Evolutionary conservation across 208 protist genomes (phyloP).

Genomic region (Herpetomonas muscarum): DNA sequence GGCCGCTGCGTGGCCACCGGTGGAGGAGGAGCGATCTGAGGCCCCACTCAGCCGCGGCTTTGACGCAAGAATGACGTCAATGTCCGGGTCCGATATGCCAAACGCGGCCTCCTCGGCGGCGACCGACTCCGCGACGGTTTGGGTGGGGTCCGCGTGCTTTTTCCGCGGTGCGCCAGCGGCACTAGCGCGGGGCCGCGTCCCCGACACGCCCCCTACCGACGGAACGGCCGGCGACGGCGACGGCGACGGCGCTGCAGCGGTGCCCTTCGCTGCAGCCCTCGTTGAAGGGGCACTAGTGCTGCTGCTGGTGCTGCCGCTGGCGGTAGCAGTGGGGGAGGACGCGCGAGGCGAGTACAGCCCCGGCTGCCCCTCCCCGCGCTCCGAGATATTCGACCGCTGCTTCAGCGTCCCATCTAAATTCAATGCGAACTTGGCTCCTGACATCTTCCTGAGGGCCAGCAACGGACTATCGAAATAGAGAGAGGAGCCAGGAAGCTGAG

Average conservation of each 20-base stretch:
- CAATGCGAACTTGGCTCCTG: conserved; percentile 15
- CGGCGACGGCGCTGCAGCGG: neutral
- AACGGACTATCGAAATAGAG: too few species aligned
- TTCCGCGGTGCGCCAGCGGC: neutral
- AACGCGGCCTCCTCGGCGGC: conserved; percentile 17
- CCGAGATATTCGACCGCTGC: conserved; percentile 39
- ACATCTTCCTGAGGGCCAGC: too few species aligned
- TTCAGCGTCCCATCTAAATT: conserved; percentile 48
- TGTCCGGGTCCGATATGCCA: conserved; percentile 30
- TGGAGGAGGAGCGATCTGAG: conserved; percentile 14
- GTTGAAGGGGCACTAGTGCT: neutral
- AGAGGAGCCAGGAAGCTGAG: too few species aligned
- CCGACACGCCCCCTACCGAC: neutral
- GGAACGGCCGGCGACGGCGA: conserved; percentile 10
- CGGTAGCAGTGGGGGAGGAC: neutral
- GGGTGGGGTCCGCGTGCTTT: conserved; percentile 1
- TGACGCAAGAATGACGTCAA: conserved; percentile 22
- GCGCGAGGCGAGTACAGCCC: conserved; percentile 39
- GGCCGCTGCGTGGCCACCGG: too few species aligned
- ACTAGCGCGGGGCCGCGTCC: neutral
- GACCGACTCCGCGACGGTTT: conserved; percentile 6
- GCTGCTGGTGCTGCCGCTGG: neutral
- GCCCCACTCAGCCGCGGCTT: conserved; percentile 17
- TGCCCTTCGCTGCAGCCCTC: neutral
- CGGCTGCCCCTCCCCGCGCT: conserved; percentile 34